Percentiles rank a stretch among this genome's conserved stretches.
These are phyloP conservation scores for Boeremia exigua DNA, from an alignment of 2,329 filamentous ascomycete genomes.

Conservation along the genomic window DNA sequence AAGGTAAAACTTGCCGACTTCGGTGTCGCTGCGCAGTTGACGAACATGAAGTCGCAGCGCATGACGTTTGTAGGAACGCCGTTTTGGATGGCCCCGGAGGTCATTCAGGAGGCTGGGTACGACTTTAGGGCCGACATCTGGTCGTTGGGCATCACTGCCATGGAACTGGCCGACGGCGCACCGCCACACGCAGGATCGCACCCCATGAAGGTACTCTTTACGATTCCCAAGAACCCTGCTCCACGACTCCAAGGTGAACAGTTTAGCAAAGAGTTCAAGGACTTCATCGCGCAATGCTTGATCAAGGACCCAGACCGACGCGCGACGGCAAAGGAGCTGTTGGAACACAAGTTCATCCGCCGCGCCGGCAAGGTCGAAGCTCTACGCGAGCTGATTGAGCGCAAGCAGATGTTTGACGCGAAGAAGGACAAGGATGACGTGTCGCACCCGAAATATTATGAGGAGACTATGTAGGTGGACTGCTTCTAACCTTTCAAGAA, in stretches of 20 bases:
- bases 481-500: not conserved
- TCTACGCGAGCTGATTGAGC: slow-evolving; percentile 83
- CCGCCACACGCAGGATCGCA: slow-evolving; percentile 95
- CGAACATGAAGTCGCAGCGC: slow-evolving; percentile 95
- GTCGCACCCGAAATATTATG: slow-evolving; percentile 83
- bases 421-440: slow-evolving; percentile 62
- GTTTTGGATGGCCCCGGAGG: slow-evolving; percentile 99
- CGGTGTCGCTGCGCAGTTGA: slow-evolving; percentile 93
- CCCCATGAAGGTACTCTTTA: slow-evolving; percentile 96
- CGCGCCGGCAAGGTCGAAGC: slow-evolving; percentile 86
- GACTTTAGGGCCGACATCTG: slow-evolving; percentile 98
- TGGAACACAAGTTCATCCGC: slow-evolving; percentile 87
- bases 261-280: slow-evolving; percentile 90
- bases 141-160: slow-evolving; percentile 92
- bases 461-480: slow-evolving; percentile 75
- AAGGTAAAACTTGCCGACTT: slow-evolving; percentile 98
- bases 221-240: slow-evolving; percentile 90
- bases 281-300: slow-evolving; percentile 89
- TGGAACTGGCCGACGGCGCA: slow-evolving; percentile 90
- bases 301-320: slow-evolving; percentile 89
- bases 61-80: slow-evolving; percentile 93
- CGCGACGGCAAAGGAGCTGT: slow-evolving; percentile 82
- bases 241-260: slow-evolving; percentile 79
- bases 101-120: slow-evolving; percentile 97
- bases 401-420: slow-evolving; percentile 82